Evolutionary conservation across 2,329 filamentous ascomycete species (phyloP), one percentile per base, ranked within the genome.

Genomic region (Alternaria angustiovoidea): DNA sequence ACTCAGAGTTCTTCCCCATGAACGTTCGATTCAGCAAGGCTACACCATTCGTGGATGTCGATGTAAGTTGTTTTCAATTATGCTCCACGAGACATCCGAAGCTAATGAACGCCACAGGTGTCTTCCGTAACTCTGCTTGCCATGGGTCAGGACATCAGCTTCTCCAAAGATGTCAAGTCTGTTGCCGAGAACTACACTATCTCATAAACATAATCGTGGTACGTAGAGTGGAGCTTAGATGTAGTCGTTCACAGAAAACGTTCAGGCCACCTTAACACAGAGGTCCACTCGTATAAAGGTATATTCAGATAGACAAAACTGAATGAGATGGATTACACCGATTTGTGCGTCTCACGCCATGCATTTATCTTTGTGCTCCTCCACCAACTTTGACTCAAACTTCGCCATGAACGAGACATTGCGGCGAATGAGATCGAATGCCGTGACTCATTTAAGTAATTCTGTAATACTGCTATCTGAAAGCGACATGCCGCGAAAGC

Each of bases 1-100:
- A 98, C 76, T 90, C 92, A 57, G 94, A 97, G 71, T 98, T 98
- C 83, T 99, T 99, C 88, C 95, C 95, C 1, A 98, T 99, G 94
- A 90, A 87, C 54, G 89, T 98, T 62, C 87, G 89, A 55, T 99
- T 99, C 81, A 89, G 88, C 65, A 97, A 96, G 86, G 86, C 88
- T 42, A 88, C 86, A 59, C 94, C 95, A 28, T 97, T 92, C 78
- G 87, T 98, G 51, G 93, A 97, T 72, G 92, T 99, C 65, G 93
- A 97, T 82, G 94, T 98, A 84, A 89, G 91, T 87, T 16, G 64
- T 46, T 14, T 18, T 6, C 34, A 30, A n/a, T n/a, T 7, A 5
- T 12, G 30, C 14, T 8, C 14, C 16, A 16, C 12, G 6, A 36
- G 5, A 26, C 20, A 18, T 3, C 2, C 7, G 16, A n/a, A 49